Base-by-base conservation (phyloP, 164 flowering plant genomes). In the Vitis rotundifolia region DNA sequence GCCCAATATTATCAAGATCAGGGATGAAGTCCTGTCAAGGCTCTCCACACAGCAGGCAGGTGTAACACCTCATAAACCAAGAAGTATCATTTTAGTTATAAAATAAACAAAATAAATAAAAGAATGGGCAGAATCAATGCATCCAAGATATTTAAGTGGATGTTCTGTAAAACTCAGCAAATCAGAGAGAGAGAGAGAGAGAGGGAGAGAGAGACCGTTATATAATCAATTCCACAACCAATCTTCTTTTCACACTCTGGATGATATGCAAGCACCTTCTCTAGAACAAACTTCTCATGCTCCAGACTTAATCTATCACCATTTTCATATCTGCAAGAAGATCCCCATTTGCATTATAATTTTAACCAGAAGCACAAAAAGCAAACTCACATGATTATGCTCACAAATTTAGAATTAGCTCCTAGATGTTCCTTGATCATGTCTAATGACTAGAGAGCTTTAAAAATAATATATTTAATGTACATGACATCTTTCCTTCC, bases 211-310 rank as follows among this genome's bases (percentile, higher is more conserved):
- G 73, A 62, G 85, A 95, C 99, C 49, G 84, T 91, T 69, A 95
- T 85, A 73, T 86, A 85, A 71, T 91, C 94, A 54, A 93, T 77
- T 67, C 99, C 99, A 68, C 80, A 79, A n/a, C 98, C 99, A 48
- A 91, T 84, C 80, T 95, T 95, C 81, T 85, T 81, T 51, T 91
- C 90, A 63, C 3, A 75, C 60, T 88, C 89, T 15, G 99, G 98
- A 82, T 95, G 99, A 76, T 86, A 83, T 0, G 93, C 88, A 86
- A 95, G 97, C 81, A 95, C 72, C 74, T 82, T 88, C 54, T 90
- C 93, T 31, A 86, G 63, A 63, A 95, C 85, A 16, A 81, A 82
- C 73, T 69, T 90, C 83, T 95, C 92, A 72, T 95, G 91, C 72
- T 88, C 92, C 9, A 86, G 83, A 66, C 78, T 86, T 56, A 95